Evolutionary conservation across 148 eudicot species (phyloP).

Genomic region (Rhododendron vialii): DNA sequence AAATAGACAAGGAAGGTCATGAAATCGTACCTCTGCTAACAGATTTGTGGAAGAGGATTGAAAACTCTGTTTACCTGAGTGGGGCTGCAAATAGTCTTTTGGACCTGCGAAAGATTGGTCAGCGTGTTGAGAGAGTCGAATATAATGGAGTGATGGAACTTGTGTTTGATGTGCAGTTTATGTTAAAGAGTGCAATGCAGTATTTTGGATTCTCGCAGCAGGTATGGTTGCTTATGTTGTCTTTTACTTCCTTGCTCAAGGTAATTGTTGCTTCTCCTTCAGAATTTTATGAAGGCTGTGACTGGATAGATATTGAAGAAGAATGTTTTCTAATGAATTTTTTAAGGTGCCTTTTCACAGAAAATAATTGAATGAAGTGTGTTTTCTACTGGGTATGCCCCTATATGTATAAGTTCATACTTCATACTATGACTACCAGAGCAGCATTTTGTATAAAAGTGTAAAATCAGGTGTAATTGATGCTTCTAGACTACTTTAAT

Average conservation of each 20-base stretch:
- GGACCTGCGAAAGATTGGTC: conserved; percentile 24
- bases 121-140: conserved; percentile 47
- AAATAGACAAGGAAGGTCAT: conserved; percentile 79
- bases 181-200: conserved; percentile 72
- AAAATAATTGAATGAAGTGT: neutral
- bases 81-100: conserved; percentile 47
- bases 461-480: neutral
- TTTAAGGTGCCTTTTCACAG: neutral
- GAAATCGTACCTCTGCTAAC: conserved; percentile 74
- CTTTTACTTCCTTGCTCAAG: neutral
- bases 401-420: neutral
- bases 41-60: conserved; percentile 81
- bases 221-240: conserved; percentile 35
- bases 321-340: neutral
- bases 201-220: conserved; percentile 68
- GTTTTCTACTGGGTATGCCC: neutral
- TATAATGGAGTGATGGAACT: conserved; percentile 73
- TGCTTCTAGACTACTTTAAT: neutral
- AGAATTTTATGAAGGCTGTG: neutral
- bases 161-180: conserved; percentile 75
- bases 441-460: neutral
- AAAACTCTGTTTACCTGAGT: conserved; percentile 33
- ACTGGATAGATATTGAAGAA: neutral
- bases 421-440: neutral
- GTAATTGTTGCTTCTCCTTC: conserved; percentile 2